Percentiles rank a stretch among this genome's conserved stretches.
phyloP scores from a whole-genome alignment of 768 basidiomycete species.

The Lactifluus piperatus region DNA sequence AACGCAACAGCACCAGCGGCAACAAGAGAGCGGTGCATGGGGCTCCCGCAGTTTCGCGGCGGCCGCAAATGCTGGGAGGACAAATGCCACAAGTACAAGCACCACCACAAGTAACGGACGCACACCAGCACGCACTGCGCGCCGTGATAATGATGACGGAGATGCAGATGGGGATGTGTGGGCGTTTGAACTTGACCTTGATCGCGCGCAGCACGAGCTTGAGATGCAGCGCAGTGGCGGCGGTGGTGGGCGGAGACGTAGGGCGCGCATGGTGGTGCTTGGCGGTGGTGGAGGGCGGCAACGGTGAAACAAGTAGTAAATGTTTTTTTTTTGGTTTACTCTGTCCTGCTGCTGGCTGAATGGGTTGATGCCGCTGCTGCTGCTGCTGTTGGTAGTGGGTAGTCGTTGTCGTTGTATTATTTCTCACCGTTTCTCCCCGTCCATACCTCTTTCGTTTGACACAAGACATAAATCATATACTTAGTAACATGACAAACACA shows the following conservation, averaged over 20 bases:
- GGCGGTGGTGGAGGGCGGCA: conserved; percentile 58
- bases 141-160: conserved; percentile 22
- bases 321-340: no score
- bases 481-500: no score
- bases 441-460: no score
- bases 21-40: conserved; percentile 48
- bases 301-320: no score
- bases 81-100: conserved; percentile 25
- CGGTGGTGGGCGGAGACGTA: conserved; percentile 43
- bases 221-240: conserved; percentile 38
- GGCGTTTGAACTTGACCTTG: conserved; percentile 50
- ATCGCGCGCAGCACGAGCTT: conserved; percentile 65
- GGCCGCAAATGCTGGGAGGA: conserved; percentile 50
- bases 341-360: no score
- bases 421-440: no score
- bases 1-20: background rate
- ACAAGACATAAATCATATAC: no score
- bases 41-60: conserved; percentile 77
- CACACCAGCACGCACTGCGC: conserved; percentile 25
- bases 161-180: conserved; percentile 45
- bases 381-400: no score
- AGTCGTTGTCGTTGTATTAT: no score
- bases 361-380: no score
- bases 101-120: conserved; percentile 10
- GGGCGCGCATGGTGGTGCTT: conserved; percentile 60